Conservation (phyloP, 768 basidiomycete genomes). For the Flagelloscypha sp. region DNA sequence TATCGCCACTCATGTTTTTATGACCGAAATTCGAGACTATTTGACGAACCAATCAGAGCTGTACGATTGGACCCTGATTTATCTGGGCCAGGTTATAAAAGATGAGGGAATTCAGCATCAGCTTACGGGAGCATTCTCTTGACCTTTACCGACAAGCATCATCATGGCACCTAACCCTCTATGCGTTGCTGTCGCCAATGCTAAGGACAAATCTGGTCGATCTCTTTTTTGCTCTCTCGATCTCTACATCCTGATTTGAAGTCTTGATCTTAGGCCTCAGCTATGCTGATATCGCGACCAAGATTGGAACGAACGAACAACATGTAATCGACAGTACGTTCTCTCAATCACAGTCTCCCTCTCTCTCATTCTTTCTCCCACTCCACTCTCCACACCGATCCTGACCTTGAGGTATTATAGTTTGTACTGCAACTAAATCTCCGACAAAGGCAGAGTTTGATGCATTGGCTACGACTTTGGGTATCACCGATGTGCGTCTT, state of each 20-base stretch:
- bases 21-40: too few species aligned
- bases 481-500: slow-evolving; percentile 23
- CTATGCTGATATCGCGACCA: slow-evolving; percentile 39
- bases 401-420: too few species aligned
- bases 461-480: slow-evolving; percentile 34
- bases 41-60: too few species aligned
- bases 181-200: slow-evolving; percentile 51
- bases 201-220: slow-evolving; percentile 43
- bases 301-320: slow-evolving; percentile 32
- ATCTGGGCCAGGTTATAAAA: too few species aligned
- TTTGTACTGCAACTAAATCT: slow-evolving; percentile 34
- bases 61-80: too few species aligned
- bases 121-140: too few species aligned
- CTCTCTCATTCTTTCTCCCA: neutral
- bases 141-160: slow-evolving; percentile 5
- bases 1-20: too few species aligned
- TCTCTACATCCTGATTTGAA: neutral
- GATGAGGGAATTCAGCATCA: too few species aligned
- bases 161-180: slow-evolving; percentile 44
- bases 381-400: neutral
- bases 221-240: neutral
- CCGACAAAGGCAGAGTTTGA: slow-evolving; percentile 45
- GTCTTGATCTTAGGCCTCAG: slow-evolving; percentile 31
- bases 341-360: neutral
- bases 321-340: slow-evolving; percentile 49